Conservation (phyloP, 2,329 filamentous ascomycete species). For the Penicillium glabrum region DNA sequence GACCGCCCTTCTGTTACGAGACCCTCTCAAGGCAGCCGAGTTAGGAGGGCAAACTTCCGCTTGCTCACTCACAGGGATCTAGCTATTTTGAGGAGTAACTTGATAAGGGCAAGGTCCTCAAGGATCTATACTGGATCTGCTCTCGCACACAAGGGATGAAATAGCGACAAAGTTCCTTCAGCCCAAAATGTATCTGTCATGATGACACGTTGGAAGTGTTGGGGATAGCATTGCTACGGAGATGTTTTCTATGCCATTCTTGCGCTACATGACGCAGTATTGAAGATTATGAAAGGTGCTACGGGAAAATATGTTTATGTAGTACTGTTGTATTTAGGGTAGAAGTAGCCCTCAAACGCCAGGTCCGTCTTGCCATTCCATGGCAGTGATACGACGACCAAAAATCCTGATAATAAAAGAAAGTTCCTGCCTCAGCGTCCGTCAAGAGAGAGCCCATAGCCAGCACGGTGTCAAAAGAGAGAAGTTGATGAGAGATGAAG, state of each 20-base stretch:
- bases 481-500: background rate
- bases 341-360: constrained; percentile 24
- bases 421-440: constrained; percentile 9
- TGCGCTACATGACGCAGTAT: no score
- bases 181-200: background rate
- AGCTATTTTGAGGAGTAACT: background rate
- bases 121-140: background rate
- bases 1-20: background rate
- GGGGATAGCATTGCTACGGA: background rate
- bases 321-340: constrained; percentile 14
- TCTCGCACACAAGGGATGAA: background rate
- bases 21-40: background rate
- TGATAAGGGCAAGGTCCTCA: background rate
- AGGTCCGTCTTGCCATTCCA: constrained; percentile 14
- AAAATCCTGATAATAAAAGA: constrained; percentile 15
- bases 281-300: background rate
- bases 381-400: constrained; percentile 9
- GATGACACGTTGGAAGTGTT: background rate
- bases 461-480: constrained; percentile 3
- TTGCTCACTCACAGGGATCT: background rate
- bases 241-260: background rate
- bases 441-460: constrained; percentile 9
- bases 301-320: background rate
- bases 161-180: background rate
- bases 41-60: no score